Evolutionary conservation across 2,329 filamentous ascomycete genomes (phyloP), one percentile per base, ranked within the genome.

Genomic region (Microdochium nivale): DNA sequence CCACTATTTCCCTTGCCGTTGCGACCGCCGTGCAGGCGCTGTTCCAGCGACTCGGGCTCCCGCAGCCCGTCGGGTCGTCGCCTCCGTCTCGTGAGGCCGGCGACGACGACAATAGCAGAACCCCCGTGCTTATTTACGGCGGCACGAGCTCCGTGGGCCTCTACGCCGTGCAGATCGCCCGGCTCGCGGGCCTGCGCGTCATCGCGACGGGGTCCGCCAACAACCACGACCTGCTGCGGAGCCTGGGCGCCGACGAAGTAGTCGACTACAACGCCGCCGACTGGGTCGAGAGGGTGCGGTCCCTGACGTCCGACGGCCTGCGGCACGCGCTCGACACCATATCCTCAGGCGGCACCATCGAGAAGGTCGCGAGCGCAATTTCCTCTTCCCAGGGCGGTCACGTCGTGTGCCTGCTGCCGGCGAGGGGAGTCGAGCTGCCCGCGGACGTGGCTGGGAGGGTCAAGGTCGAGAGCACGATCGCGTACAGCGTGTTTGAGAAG

Each of bases 251-350:
- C 5, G 62, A 65, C 30, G 60, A 54, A 14, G 55, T 56, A 5
- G 52, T 65, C 24, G 61, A 65, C 49, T 65, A 65, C 61, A 74
- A 71, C 3, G 68, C 79, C 43, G 62, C 70, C 4, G 67, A 72
- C 27, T 73, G 77, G 65, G 67, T 72, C 16, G 69, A 69, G 3
- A 67, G 80, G 56, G 84, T 89, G 25, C 83, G 84, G 67, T 78
- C 77, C 56, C 62, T 90, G 37, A 83, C 79, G 3, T 82, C 83
- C 0, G 81, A 84, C 56, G 76, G 77, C 1, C 59, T 67, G 10
- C 53, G 58, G 53, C 53, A 64, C 47, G 63, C 61, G 0, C 56
- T 67, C 27, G 65, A 66, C 54, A 61, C 59, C 54, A 58, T 67
- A 23, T 43, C 57, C 2, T 60, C 65, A 53, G 54, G 55, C 16